phyloP scores from a whole-genome alignment of 805 yeast species.

The Yamadazyma kitorensis region DNA sequence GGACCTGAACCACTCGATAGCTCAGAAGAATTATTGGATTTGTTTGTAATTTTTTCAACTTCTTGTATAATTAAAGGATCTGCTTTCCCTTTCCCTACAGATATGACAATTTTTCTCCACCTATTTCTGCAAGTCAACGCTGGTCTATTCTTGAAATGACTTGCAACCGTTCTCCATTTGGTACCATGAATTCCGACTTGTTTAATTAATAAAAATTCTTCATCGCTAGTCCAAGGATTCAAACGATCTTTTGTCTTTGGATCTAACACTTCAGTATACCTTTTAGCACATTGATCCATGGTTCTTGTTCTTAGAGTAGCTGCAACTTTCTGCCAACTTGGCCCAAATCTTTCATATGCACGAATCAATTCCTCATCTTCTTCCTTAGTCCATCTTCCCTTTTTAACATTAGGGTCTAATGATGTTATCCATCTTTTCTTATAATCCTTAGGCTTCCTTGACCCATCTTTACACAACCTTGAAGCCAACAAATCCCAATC shows the following conservation, averaged over 20 bases:
- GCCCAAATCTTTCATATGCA: slow-evolving; percentile 68
- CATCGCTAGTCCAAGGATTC: slow-evolving; percentile 75
- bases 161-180: slow-evolving; percentile 81
- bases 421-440: slow-evolving; percentile 86
- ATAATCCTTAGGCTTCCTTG: slow-evolving; percentile 76
- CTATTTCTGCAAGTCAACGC: slow-evolving; percentile 87
- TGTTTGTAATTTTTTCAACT: slow-evolving; percentile 55
- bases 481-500: slow-evolving; percentile 63
- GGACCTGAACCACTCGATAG: no score
- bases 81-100: slow-evolving; percentile 68
- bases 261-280: slow-evolving; percentile 84
- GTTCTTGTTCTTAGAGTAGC: slow-evolving; percentile 77
- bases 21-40: no score
- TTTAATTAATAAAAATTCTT: slow-evolving; percentile 67
- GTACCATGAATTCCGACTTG: slow-evolving; percentile 75
- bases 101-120: slow-evolving; percentile 84
- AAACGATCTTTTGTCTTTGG: slow-evolving; percentile 76
- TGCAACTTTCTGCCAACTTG: slow-evolving; percentile 85
- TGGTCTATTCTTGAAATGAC: slow-evolving; percentile 73
- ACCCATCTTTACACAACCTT: slow-evolving; percentile 32
- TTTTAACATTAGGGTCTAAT: slow-evolving; percentile 73
- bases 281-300: slow-evolving; percentile 91
- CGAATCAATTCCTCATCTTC: slow-evolving; percentile 68
- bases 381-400: slow-evolving; percentile 82
- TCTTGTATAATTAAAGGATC: slow-evolving; percentile 52